Conservation (phyloP, 2,329 filamentous ascomycete species). For the Nannizzia gypsea region DNA sequence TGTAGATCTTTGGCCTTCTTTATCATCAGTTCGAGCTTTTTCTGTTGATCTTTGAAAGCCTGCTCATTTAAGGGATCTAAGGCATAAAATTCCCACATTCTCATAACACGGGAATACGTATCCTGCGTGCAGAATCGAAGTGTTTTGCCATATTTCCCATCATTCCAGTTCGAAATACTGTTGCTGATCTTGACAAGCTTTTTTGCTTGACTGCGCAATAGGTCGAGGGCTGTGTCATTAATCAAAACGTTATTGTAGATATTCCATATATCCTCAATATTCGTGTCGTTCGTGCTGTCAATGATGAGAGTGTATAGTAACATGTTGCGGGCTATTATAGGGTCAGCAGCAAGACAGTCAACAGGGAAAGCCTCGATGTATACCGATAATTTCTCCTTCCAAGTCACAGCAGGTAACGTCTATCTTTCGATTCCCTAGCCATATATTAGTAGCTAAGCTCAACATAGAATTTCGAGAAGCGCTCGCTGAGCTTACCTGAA, state of each 20-base stretch:
- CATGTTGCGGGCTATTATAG: constrained; percentile 41
- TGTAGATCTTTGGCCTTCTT: constrained; percentile 9
- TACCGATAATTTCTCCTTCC: constrained; percentile 41
- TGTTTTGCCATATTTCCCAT: constrained; percentile 32
- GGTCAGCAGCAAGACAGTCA: neutral
- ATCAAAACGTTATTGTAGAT: constrained; percentile 46
- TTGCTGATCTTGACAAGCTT: constrained; percentile 33
- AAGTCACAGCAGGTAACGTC: constrained; percentile 49
- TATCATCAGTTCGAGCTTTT: neutral
- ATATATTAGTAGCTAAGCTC: neutral
- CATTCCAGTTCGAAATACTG: constrained; percentile 36
- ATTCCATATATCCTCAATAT: constrained; percentile 36
- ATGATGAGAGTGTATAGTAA: constrained; percentile 42
- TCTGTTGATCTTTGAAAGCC: constrained; percentile 3
- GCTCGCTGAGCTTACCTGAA: neutral
- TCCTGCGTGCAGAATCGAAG: constrained; percentile 41
- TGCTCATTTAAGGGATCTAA: neutral
- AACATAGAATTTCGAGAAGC: neutral
- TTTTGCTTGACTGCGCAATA: constrained; percentile 34
- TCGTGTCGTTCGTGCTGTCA: constrained; percentile 25
- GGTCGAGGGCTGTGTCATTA: constrained; percentile 24
- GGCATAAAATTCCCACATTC: constrained; percentile 32
- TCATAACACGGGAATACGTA: constrained; percentile 29
- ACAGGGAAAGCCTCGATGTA: constrained; percentile 9
- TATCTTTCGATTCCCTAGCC: constrained; percentile 26